A percentile compares a stretch with the other conserved stretches of the same genome.
Evolutionary conservation across 352 stramenopile species (phyloP).

Genomic region (Globisporangium spinosum): DNA sequence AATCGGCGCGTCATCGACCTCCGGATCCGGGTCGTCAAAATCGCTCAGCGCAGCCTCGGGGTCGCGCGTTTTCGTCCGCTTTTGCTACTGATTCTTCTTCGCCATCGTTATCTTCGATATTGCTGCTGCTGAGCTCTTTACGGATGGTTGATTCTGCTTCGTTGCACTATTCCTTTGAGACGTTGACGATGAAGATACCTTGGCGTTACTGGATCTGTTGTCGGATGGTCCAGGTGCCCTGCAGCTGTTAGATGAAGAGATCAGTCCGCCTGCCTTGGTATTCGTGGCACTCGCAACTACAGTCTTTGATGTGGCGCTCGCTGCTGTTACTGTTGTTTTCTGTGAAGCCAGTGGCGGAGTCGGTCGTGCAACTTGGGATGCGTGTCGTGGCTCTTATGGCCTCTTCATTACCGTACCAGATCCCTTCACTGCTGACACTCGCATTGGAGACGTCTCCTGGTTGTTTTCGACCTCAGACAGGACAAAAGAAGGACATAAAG

Average conservation of each 20-base stretch:
- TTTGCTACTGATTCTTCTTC: background rate
- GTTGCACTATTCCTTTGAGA: background rate
- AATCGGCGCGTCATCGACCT: constrained; percentile 48
- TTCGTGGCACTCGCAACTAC: background rate
- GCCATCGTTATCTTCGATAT: background rate
- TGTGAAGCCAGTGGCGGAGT: background rate
- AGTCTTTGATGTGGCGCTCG: background rate
- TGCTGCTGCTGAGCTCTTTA: background rate
- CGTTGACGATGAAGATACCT: background rate
- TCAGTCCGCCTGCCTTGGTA: background rate
- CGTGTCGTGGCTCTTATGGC: constrained; percentile 1
- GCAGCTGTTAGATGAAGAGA: background rate
- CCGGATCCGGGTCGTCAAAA: constrained; percentile 63
- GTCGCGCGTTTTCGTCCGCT: background rate
- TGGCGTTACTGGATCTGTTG: background rate
- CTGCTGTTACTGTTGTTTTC: background rate
- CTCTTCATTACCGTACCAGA: constrained; percentile 2
- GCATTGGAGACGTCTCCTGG: constrained; percentile 27
- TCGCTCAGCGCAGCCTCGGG: constrained; percentile 27
- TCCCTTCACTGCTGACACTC: background rate
- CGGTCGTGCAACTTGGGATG: constrained; percentile 7
- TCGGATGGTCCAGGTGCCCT: background rate
- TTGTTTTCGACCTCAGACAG: constrained; percentile 18
- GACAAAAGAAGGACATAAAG: background rate
- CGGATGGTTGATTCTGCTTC: background rate